Conservation (phyloP, 75 land plant species). For the Cupressus sempervirens region DNA sequence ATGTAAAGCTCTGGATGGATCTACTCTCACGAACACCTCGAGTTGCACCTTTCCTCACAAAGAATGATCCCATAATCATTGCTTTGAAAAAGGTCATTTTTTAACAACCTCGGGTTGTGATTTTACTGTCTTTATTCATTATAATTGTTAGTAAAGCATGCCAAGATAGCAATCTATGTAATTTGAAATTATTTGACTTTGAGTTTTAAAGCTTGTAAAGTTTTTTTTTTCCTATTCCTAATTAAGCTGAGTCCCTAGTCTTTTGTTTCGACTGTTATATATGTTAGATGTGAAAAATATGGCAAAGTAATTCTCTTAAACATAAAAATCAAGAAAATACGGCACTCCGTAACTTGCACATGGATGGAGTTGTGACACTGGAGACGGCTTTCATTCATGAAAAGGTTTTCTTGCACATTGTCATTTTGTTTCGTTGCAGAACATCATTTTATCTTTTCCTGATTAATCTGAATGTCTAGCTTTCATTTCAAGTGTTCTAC, state of each 20-base stretch:
- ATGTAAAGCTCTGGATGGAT: slow-evolving; percentile 69
- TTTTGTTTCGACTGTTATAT: background rate
- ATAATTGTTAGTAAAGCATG: background rate
- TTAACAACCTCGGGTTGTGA: background rate
- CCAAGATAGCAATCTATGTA: background rate
- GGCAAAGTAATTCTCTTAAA: background rate
- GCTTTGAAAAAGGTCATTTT: slow-evolving; percentile 73
- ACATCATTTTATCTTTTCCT: too few relatives aligned
- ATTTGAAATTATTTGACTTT: background rate
- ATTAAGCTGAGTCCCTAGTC: background rate
- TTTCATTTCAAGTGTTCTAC: too few relatives aligned
- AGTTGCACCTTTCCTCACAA: slow-evolving; percentile 85
- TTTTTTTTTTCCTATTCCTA: background rate
- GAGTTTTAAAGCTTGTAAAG: background rate
- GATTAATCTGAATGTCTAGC: too few relatives aligned
- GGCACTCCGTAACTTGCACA: background rate
- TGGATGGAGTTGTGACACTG: background rate
- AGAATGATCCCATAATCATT: slow-evolving; percentile 68
- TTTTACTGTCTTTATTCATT: background rate
- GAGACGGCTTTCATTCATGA: background rate
- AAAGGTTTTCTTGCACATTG: background rate
- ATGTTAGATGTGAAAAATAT: background rate
- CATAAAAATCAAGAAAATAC: background rate
- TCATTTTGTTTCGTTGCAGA: background rate
- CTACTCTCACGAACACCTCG: slow-evolving; percentile 86